Conservation (phyloP, 768 basidiomycete genomes). For the Suillus luteus region DNA sequence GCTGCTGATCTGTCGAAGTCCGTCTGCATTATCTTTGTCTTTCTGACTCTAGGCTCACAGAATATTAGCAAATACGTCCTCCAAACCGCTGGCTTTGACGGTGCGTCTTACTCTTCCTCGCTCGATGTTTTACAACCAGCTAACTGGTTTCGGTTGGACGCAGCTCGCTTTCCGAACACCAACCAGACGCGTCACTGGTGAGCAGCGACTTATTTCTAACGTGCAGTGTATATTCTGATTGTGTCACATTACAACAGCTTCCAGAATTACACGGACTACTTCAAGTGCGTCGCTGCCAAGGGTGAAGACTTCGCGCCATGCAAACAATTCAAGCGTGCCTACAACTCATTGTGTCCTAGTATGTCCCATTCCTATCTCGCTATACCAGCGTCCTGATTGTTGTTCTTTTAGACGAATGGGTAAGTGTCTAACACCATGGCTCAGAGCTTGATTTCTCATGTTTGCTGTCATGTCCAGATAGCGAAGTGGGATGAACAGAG, state of each 20-base stretch:
- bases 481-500: conserved; percentile 93
- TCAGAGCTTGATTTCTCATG: conserved; percentile 8
- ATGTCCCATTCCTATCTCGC: conserved; percentile 37
- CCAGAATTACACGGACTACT: conserved; percentile 98
- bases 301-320: conserved; percentile 98
- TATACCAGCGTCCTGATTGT: conserved; percentile 16
- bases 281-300: conserved; percentile 95
- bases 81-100: conserved; percentile 95
- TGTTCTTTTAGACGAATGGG: conserved; percentile 81
- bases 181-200: conserved; percentile 98
- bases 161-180: conserved; percentile 86
- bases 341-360: conserved; percentile 98
- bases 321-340: conserved; percentile 97
- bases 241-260: conserved; percentile 47
- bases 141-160: conserved; percentile 13
- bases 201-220: conserved; percentile 23
- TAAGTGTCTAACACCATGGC: conserved; percentile 34
- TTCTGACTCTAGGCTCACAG: conserved; percentile 12
- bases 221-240: conserved; percentile 9
- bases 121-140: background rate
- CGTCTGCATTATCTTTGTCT: conserved; percentile 9
- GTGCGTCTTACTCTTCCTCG: conserved; percentile 38
- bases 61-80: conserved; percentile 75
- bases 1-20: conserved; percentile 53
- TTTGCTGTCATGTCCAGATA: conserved; percentile 50